Percentiles rank a stretch among this genome's conserved stretches.
These are phyloP conservation scores for Pseudomicrostroma phylloplanum DNA, from an alignment of 1,284 basidiomycete species.

Conservation along the genomic window DNA sequence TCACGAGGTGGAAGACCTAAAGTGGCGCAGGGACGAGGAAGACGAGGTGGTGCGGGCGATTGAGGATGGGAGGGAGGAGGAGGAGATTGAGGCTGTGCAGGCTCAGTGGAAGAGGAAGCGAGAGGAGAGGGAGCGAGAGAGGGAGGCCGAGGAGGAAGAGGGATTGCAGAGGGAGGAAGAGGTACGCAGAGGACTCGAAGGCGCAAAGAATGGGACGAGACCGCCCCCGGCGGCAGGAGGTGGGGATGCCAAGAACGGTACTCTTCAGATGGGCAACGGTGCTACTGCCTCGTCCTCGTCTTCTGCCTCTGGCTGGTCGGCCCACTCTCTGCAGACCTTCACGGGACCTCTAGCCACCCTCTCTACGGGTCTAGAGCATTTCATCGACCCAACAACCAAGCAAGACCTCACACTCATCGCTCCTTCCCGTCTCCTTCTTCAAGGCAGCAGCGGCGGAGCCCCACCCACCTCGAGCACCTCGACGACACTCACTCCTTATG, in stretches of 20 bases:
- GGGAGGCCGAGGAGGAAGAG: conserved; percentile 15
- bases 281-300: background rate
- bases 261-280: conserved; percentile 13
- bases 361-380: conserved; percentile 30
- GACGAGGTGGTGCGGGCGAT: conserved; percentile 38
- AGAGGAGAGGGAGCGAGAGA: conserved; percentile 18
- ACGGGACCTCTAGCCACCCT: conserved; percentile 38
- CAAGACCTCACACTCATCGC: background rate
- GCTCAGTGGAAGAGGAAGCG: conserved; percentile 20
- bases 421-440: no score
- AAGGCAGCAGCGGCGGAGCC: no score
- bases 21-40: conserved; percentile 31
- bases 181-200: conserved; percentile 24
- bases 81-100: conserved; percentile 20
- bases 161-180: conserved; percentile 24
- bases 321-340: conserved; percentile 39
- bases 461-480: background rate
- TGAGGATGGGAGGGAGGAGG: conserved; percentile 29
- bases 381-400: conserved; percentile 7
- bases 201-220: conserved; percentile 14
- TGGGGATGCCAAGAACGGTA: conserved; percentile 6
- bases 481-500: background rate
- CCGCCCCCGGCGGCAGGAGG: conserved; percentile 10
- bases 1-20: conserved; percentile 35
- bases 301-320: conserved; percentile 16